Conservation (phyloP, 805 yeast species). For the Zygotorulaspora chibaensis region DNA sequence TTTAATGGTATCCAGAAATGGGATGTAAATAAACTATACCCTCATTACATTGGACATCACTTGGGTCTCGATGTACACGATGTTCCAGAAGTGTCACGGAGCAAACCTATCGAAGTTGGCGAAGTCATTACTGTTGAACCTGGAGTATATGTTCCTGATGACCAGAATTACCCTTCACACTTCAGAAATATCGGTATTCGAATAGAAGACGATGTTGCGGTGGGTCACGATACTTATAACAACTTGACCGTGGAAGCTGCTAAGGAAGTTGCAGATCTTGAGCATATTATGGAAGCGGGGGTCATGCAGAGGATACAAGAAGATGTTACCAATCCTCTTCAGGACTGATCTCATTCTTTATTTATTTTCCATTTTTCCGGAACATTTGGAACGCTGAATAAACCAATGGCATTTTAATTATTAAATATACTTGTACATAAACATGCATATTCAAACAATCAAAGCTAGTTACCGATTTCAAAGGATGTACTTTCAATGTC, state of each 20-base stretch:
- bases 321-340: conserved; percentile 38
- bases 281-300: conserved; percentile 58
- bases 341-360: conserved; percentile 4
- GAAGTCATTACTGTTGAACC: conserved; percentile 95
- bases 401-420: conserved; percentile 14
- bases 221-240: conserved; percentile 56
- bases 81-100: conserved; percentile 59
- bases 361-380: not conserved
- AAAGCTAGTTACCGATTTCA: conserved; percentile 6
- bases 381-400: conserved; percentile 7
- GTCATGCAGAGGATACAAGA: conserved; percentile 46
- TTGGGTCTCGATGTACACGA: conserved; percentile 91
- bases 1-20: conserved; percentile 47
- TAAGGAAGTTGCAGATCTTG: conserved; percentile 82
- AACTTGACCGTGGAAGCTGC: conserved; percentile 76
- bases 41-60: conserved; percentile 95
- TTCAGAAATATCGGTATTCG: conserved; percentile 89
- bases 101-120: conserved; percentile 50
- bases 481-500: conserved; percentile 16
- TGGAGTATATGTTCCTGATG: conserved; percentile 84
- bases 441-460: not conserved
- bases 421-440: conserved; percentile 3
- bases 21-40: conserved; percentile 62
- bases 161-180: conserved; percentile 63
- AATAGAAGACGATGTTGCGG: conserved; percentile 88